Conservation (phyloP, 139 green algal species). For the Ettlia oleoabundans region DNA sequence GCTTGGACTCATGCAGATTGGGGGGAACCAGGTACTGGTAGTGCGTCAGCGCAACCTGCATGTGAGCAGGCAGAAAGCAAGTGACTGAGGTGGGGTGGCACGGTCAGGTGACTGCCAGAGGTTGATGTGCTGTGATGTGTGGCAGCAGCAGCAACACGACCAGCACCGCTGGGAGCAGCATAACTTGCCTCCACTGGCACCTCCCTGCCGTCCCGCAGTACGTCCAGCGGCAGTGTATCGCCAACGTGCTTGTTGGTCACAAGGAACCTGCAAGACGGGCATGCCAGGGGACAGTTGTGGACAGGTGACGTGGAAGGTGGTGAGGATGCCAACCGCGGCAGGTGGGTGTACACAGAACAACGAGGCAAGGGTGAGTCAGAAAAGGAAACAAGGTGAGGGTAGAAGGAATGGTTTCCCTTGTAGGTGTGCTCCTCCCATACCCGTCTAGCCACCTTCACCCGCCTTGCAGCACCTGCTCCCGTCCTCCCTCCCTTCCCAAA, state of each 20-base stretch:
- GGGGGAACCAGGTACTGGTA: constrained; percentile 46
- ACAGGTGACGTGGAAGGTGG: neutral
- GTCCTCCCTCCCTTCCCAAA: too few species aligned
- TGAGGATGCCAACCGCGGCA: neutral
- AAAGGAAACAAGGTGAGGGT: too few species aligned
- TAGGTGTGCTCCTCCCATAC: too few species aligned
- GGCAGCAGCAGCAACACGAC: neutral
- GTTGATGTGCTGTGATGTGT: neutral
- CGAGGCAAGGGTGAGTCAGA: too few species aligned
- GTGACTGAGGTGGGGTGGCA: neutral
- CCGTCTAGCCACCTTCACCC: too few species aligned
- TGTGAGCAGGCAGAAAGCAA: neutral
- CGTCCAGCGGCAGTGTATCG: constrained; percentile 68
- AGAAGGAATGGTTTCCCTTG: too few species aligned
- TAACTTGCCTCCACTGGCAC: constrained; percentile 16
- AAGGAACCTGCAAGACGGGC: constrained; percentile 4
- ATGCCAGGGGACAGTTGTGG: neutral
- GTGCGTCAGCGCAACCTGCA: constrained; percentile 8
- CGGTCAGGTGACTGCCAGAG: neutral
- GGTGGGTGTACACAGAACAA: too few species aligned
- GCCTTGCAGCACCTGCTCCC: too few species aligned
- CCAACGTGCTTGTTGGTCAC: constrained; percentile 76
- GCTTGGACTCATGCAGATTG: constrained; percentile 29
- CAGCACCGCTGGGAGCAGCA: neutral
- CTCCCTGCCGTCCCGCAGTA: constrained; percentile 22